phyloP scores from a whole-genome alignment of 345 rosid species.

The Euphorbia lathyris region DNA sequence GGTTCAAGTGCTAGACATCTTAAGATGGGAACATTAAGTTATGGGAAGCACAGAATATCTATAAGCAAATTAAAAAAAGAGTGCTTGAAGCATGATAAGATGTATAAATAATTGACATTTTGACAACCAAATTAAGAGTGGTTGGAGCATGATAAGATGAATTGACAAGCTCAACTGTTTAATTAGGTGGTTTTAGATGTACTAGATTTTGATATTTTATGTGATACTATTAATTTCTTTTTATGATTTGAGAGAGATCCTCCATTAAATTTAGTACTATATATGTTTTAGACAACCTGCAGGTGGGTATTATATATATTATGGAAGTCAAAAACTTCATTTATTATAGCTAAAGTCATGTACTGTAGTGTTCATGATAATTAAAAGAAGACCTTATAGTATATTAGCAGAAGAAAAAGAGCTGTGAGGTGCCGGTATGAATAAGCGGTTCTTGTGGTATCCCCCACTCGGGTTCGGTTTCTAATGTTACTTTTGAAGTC shows the following conservation, averaged over 20 bases:
- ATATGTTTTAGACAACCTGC: not conserved
- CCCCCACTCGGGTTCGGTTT: too few species aligned
- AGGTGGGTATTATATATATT: not conserved
- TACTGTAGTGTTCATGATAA: not conserved
- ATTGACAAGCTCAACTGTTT: slow-evolving; percentile 13
- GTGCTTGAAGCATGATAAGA: slow-evolving; percentile 7
- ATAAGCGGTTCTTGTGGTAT: too few species aligned
- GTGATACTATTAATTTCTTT: not conserved
- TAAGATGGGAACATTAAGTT: slow-evolving; percentile 3
- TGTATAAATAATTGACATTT: not conserved
- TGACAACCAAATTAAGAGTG: slow-evolving; percentile 1
- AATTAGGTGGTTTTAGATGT: not conserved
- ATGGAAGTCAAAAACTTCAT: not conserved
- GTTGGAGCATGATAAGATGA: slow-evolving; percentile 1
- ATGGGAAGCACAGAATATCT: slow-evolving; percentile 3
- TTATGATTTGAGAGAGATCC: not conserved
- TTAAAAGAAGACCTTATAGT: not conserved
- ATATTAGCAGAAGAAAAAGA: not conserved
- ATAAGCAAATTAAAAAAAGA: not conserved
- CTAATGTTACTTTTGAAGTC: too few species aligned
- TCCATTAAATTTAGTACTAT: not conserved
- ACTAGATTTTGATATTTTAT: not conserved
- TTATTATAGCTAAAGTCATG: not conserved
- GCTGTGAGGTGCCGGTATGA: too few species aligned
- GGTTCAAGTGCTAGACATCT: not conserved